Conservation (phyloP, 2,329 filamentous ascomycete species). For the Ophiobolus disseminans region DNA sequence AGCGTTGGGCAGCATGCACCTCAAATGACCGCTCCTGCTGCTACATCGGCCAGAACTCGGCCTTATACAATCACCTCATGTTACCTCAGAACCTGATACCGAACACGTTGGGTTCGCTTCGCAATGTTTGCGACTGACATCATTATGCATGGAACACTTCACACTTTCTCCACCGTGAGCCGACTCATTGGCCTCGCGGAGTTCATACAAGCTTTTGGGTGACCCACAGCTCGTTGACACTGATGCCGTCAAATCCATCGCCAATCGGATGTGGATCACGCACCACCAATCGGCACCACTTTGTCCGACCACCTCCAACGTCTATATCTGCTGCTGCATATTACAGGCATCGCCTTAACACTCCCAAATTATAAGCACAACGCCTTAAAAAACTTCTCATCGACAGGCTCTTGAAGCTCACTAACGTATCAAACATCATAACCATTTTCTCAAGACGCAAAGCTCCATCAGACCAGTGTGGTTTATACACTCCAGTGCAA, state of each 20-base stretch:
- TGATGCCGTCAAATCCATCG: constrained; percentile 1
- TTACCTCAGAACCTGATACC: constrained; percentile 2
- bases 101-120: neutral
- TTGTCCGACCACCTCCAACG: too few species aligned
- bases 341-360: too few species aligned
- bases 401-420: too few species aligned
- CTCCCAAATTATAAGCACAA: too few species aligned
- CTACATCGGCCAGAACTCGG: constrained; percentile 4
- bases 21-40: neutral
- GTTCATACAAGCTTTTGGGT: constrained; percentile 7
- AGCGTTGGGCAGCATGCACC: constrained; percentile 3
- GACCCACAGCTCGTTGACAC: neutral
- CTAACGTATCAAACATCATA: too few species aligned
- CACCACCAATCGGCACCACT: too few species aligned
- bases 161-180: too few species aligned
- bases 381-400: too few species aligned
- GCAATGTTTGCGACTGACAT: constrained; percentile 3
- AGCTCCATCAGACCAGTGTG: too few species aligned
- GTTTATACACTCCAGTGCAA: too few species aligned
- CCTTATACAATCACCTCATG: neutral
- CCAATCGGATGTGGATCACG: constrained; percentile 2
- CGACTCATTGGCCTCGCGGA: neutral
- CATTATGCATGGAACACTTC: constrained; percentile 2
- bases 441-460: too few species aligned
- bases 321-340: too few species aligned